Evolutionary conservation across 2,329 filamentous ascomycete genomes (phyloP), one percentile per base, ranked within the genome.

Genomic region (Apiospora aurea): DNA sequence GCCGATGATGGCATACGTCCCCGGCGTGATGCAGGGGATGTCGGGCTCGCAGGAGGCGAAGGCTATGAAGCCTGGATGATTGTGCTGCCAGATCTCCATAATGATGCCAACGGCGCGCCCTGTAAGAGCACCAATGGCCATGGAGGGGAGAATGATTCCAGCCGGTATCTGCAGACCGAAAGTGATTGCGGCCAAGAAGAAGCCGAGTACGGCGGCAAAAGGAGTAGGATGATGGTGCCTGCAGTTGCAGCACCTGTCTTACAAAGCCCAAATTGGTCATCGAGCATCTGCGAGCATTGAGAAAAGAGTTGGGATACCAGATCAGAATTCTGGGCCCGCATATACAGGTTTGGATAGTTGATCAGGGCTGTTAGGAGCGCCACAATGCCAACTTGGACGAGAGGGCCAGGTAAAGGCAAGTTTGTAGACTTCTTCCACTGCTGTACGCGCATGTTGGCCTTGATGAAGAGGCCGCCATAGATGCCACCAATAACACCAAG

Each of bases 341-440:
- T 97, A 82, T 98, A 98, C 71, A 95, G 92, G 82, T 98, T 97
- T 14, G 96, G 96, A 78, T 95, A 99, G 85, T 97, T 98, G 82
- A 98, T 89, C 64, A 98, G 81, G 1, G 96, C 94, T 1, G 95
- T 97, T 29, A 97, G 79, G 57, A 95, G 84, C 5, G 96, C 91
- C 34, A 97, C 90, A n/a, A 91, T 82, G 29, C 92, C 84, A 13
- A 98, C 96, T 83, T 98, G 95, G 18, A 88, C 81, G 41, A 98
- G 85, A 2, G 96, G 95, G 5, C 89, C 89, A 44, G 92, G 91
- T 21, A 94, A 89, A n/a, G 69, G 66, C 79, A 90, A 90, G 21
- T 87, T 83, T 21, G 82, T 81, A 8, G 90, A 87, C 78, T 93
- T 93, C 78, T 95, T 93, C 91, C 94, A 97, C 76, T 88, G 86